Evolutionary conservation across 2,329 filamentous ascomycete genomes (phyloP), one percentile per base, ranked within the genome.

Genomic region (Ploettnerulaceae sp.): DNA sequence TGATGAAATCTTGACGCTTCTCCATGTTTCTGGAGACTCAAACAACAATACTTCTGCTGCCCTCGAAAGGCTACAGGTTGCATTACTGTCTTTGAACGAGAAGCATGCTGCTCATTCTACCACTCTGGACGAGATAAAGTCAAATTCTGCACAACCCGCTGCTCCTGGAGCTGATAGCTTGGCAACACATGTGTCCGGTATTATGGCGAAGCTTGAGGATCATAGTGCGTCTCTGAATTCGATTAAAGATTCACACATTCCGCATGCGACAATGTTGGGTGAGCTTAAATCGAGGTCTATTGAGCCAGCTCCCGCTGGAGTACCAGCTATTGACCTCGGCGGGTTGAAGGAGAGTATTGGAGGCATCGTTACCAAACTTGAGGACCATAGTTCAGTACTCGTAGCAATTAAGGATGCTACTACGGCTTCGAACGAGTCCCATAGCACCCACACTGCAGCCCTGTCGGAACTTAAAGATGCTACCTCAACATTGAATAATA

Each of bases 1-100:
- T 43, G 59, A 57, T 22, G 60, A 64, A 34, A 59, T 64, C 28
- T 51, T 64, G 35, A 64, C 61, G 14, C 48, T 57, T 3, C 36
- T 63, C 3, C 61, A 63, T 48, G 41, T 54, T 7, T 52, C 51
- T 8, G 52, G 52, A 24, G 60, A 61, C 3, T 51, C 55, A 15
- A 57, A 61, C 47, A 28, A 44, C 14, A 39, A 20, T 11, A 47
- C 56, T 42, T 28, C 46, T 8, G 40, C 49, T 8, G 41, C 48
- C 8, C 45, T 61, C 17, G 45, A 34, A 2, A 38, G 52, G 24
- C 35, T 61, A 8, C 47, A 57, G 12, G 42, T 38, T 14, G 53
- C 47, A 21, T 47, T 58, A 4, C 28, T 53, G 24, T 40, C 49
- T 6, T 52, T 47, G 7, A 50, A 53, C 35, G 55, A 53, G 1